Evolutionary conservation across 352 stramenopile species (phyloP).

Genomic region (Pythium phragmiticola): DNA sequence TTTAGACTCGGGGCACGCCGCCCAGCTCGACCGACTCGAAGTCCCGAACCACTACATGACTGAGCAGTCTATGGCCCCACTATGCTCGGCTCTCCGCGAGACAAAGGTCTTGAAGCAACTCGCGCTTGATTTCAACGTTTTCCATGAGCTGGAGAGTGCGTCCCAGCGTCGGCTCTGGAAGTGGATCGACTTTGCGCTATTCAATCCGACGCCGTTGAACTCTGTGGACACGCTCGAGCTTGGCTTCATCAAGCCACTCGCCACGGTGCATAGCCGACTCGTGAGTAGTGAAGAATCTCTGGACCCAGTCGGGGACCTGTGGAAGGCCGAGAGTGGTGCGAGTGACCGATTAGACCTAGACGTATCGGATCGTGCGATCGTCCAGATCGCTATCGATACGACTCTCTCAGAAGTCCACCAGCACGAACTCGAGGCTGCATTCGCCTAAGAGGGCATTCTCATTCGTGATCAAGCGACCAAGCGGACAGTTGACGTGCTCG

Average conservation of each 20-base stretch:
- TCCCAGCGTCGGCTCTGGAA: neutral
- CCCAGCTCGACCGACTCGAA: neutral
- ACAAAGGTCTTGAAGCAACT: neutral
- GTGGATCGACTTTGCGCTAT: slow-evolving; percentile 1
- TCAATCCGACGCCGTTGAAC: neutral
- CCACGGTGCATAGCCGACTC: neutral
- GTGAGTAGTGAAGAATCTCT: neutral
- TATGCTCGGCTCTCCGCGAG: neutral
- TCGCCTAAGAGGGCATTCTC: neutral
- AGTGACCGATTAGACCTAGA: neutral
- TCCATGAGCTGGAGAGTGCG: neutral
- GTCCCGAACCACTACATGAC: neutral
- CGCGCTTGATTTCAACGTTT: neutral
- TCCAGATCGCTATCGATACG: neutral
- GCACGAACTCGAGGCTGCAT: neutral
- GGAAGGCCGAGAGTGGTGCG: neutral
- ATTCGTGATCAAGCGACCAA: neutral
- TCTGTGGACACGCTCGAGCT: neutral
- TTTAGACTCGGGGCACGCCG: neutral
- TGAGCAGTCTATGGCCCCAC: neutral
- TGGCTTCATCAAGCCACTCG: neutral
- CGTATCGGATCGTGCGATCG: neutral
- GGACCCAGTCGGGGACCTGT: neutral
- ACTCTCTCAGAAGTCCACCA: neutral
- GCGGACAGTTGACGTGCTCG: neutral